phyloP scores from a whole-genome alignment of 2,329 filamentous ascomycete species.

The Uncinocarpus reesii region DNA sequence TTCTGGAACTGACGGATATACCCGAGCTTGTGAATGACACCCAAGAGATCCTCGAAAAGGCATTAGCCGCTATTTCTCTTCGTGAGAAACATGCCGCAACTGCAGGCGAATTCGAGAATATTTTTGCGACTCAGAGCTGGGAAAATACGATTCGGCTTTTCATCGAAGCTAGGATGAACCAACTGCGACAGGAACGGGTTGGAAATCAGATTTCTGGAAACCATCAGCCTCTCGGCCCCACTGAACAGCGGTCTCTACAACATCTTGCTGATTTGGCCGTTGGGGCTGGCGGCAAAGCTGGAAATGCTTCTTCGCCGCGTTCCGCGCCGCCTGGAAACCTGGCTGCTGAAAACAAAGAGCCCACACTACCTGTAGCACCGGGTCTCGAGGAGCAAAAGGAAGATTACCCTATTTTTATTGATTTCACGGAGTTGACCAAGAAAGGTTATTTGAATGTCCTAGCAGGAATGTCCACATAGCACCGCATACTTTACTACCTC shows the following conservation, averaged over 20 bases:
- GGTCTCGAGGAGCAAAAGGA: slow-evolving; percentile 12
- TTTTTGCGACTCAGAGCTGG: slow-evolving; percentile 34
- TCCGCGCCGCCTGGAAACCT: slow-evolving; percentile 10
- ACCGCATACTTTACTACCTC: no score
- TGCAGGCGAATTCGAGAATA: slow-evolving; percentile 29
- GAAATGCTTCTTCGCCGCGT: slow-evolving; percentile 11
- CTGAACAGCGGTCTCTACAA: slow-evolving; percentile 37
- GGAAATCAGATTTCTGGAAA: slow-evolving; percentile 19
- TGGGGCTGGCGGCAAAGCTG: slow-evolving; percentile 32
- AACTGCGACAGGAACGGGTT: slow-evolving; percentile 25
- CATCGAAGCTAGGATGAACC: slow-evolving; percentile 31
- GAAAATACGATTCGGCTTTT: slow-evolving; percentile 34
- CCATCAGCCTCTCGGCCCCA: slow-evolving; percentile 31
- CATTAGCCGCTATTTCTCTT: slow-evolving; percentile 41
- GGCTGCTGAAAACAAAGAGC: slow-evolving; percentile 13
- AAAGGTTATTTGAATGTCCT: slow-evolving; percentile 36
- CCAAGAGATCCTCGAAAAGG: slow-evolving; percentile 39
- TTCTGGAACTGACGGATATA: slow-evolving; percentile 35
- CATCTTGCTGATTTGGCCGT: slow-evolving; percentile 37
- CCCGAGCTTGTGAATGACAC: slow-evolving; percentile 31
- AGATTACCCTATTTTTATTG: slow-evolving; percentile 28
- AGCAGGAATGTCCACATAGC: slow-evolving; percentile 12
- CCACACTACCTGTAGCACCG: not conserved
- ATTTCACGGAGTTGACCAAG: slow-evolving; percentile 34
- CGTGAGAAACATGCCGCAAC: slow-evolving; percentile 30